Percentiles rank a stretch among this genome's conserved stretches.
phyloP scores from a whole-genome alignment of 305 asterid species.

The Stenogyne calaminthoides region DNA sequence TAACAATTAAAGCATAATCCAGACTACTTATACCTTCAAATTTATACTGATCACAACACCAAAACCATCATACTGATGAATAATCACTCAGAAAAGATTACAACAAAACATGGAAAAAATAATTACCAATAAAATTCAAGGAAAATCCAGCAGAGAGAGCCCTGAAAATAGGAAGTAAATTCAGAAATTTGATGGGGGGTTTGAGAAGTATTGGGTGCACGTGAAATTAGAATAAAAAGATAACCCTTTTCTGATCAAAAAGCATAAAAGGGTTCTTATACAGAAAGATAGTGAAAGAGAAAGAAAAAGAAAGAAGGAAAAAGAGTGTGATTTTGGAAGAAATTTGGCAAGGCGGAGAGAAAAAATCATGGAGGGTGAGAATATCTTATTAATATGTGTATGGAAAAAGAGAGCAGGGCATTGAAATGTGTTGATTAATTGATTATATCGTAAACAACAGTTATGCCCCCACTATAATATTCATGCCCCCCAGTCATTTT shows the following conservation, averaged over 20 bases:
- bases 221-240: slow-evolving; percentile 32
- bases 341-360: slow-evolving; percentile 23
- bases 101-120: neutral
- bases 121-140: slow-evolving; percentile 31
- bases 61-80: slow-evolving; percentile 15
- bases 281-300: neutral
- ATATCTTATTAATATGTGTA: slow-evolving; percentile 5
- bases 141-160: slow-evolving; percentile 12
- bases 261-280: slow-evolving; percentile 29
- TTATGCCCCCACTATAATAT: neutral
- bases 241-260: slow-evolving; percentile 36
- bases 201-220: slow-evolving; percentile 27
- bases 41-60: neutral
- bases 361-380: slow-evolving; percentile 21
- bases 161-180: slow-evolving; percentile 7
- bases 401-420: slow-evolving; percentile 15
- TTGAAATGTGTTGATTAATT: slow-evolving; percentile 23
- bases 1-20: slow-evolving; percentile 9
- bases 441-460: slow-evolving; percentile 31
- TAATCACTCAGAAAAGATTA: neutral
- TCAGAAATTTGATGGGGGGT: slow-evolving; percentile 28
- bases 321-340: slow-evolving; percentile 29
- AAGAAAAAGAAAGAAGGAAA: neutral
- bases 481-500: neutral
- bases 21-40: neutral